phyloP scores from a whole-genome alignment of 495 filamentous ascomycete species.

The Pyrenula massariospora region DNA sequence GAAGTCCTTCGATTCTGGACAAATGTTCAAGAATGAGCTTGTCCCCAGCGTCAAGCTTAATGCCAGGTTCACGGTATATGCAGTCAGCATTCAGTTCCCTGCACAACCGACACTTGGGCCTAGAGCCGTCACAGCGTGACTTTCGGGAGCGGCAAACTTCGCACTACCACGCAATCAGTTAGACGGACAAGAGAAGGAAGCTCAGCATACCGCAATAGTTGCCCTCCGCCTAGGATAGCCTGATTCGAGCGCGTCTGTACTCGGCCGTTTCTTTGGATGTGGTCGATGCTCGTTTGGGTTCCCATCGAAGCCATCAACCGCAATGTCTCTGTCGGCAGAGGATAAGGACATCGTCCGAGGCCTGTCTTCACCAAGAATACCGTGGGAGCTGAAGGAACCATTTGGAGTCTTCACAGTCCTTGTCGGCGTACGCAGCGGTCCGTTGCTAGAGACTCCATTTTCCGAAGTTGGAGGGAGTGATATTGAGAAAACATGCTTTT shows the following conservation, averaged over 20 bases:
- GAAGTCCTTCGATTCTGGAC: slow-evolving; percentile 61
- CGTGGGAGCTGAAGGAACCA: neutral
- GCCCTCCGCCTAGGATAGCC: neutral
- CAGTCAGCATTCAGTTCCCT: slow-evolving; percentile 73
- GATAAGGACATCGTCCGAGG: neutral
- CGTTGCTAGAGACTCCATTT: neutral
- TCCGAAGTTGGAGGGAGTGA: neutral
- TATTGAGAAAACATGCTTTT: neutral
- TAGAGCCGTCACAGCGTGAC: slow-evolving; percentile 71
- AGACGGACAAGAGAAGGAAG: neutral
- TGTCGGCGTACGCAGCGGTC: neutral
- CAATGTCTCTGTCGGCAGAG: neutral
- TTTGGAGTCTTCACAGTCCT: neutral
- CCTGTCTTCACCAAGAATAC: neutral
- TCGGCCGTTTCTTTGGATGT: neutral
- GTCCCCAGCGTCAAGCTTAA: slow-evolving; percentile 78
- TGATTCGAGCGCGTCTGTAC: neutral
- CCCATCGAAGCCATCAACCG: neutral
- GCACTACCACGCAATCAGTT: slow-evolving; percentile 37
- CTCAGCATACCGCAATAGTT: neutral
- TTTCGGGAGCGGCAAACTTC: slow-evolving; percentile 78
- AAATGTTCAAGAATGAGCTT: slow-evolving; percentile 73
- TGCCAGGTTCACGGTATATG: slow-evolving; percentile 73
- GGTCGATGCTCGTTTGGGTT: neutral
- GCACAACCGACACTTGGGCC: slow-evolving; percentile 74